Base-by-base conservation (phyloP, 2,329 filamentous ascomycete species). In the Calonectria pauciramosa region DNA sequence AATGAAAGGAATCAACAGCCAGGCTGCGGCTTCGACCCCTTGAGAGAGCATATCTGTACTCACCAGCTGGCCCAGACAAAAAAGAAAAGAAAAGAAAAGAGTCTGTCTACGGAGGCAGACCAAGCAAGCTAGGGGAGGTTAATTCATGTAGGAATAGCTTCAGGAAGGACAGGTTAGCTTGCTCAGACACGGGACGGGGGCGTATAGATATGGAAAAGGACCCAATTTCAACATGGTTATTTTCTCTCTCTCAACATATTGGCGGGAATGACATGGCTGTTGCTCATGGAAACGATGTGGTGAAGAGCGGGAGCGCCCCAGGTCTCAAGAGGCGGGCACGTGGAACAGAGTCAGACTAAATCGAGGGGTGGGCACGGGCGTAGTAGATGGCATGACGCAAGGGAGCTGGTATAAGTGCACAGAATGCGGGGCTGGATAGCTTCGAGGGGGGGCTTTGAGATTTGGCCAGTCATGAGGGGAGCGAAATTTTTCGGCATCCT, bases 381-480 rank as follows among this genome's bases (percentile, higher is more conserved):
- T 26, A 60, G 51, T 13, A 63, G 68, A 70, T 38, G 41, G 32
- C 23, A 67, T 51, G 70, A 71, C 51, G 70, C 70, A 72, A 72
- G 70, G 41, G 64, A 63, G 38, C 26, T 30, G 28, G 49, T 32
- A 30, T 6, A 68, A 11, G 47, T 38, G 30, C 52, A 23, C 18
- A 59, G 32, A 59, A 36, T 59, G 54, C 54, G 54, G 54, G 54
- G 54, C 54, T 44, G 30, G 10, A 59, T 23, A 18, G 18, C 41
- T 20, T 44, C 18, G 5, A n/a, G 13, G 36, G 36, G 38, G 20
- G n/a, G n/a, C 5, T 38, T 23, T 16, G 51, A 10, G 20, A 7
- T n/a, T 34, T 28, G 34, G 34, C 9, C 56, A 38, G 32, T 60
- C 32, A 38, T 60, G 56, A 23, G 30, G n/a, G 16, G 20, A 23